Evolutionary conservation across 164 flowering plant species (phyloP).

Genomic region (Litsea cubeba): DNA sequence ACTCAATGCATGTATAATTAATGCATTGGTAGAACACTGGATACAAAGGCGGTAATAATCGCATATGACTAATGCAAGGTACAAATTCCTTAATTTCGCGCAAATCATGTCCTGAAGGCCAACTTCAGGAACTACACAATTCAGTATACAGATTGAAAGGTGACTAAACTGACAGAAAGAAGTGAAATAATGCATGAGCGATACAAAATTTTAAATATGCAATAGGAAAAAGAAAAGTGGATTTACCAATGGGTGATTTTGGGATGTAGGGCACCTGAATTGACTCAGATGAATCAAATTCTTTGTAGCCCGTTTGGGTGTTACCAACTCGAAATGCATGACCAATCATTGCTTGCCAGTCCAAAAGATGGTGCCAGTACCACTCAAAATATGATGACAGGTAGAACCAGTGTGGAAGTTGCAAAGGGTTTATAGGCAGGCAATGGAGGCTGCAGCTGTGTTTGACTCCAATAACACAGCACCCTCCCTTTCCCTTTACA

Average conservation of each 20-base stretch:
- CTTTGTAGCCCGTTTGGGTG: neutral
- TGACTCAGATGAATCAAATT: slow-evolving; percentile 3
- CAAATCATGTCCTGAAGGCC: slow-evolving; percentile 1
- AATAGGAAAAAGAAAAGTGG: neutral
- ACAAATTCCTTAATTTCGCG: neutral
- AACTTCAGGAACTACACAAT: neutral
- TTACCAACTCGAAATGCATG: slow-evolving; percentile 1
- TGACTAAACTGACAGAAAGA: neutral
- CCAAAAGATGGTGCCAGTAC: neutral
- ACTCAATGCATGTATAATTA: neutral
- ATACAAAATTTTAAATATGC: slow-evolving; percentile 4
- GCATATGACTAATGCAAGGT: neutral
- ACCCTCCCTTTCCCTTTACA: neutral
- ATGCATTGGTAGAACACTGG: neutral
- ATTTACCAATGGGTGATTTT: slow-evolving; percentile 2
- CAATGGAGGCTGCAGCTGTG: neutral
- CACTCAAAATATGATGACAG: neutral
- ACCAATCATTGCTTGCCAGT: neutral
- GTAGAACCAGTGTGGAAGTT: neutral
- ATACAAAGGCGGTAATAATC: neutral
- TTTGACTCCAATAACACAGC: slow-evolving; percentile 4
- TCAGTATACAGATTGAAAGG: slow-evolving; percentile 8
- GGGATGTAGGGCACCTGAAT: neutral
- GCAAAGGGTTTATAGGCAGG: neutral
- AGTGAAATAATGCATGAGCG: slow-evolving; percentile 11